Conservation (phyloP, 2,329 filamentous ascomycete genomes). For the Aspergillus brasiliensis region DNA sequence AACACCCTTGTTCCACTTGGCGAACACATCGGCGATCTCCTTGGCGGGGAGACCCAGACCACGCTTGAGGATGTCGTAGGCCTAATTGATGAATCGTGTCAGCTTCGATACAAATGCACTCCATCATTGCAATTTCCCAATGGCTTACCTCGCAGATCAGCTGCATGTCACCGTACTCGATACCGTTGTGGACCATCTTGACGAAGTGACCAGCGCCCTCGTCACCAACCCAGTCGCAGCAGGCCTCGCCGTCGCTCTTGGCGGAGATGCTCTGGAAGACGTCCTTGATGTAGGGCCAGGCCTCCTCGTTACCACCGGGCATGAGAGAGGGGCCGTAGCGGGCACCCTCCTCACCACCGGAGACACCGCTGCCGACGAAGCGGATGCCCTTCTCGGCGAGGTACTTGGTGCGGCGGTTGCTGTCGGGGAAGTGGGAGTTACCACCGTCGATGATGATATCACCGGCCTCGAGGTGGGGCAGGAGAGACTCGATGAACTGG, state of each 20-base stretch:
- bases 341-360: conserved; percentile 98
- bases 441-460: conserved; percentile 99
- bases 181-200: conserved; percentile 99
- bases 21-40: conserved; percentile 93
- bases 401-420: conserved; percentile 94
- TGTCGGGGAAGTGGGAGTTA: conserved; percentile 99
- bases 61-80: conserved; percentile 99
- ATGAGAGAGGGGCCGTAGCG: conserved; percentile 96
- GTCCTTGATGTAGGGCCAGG: conserved; percentile 98
- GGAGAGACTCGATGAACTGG: conserved; percentile 95
- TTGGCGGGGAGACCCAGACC: conserved; percentile 84
- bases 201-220: conserved; percentile 99
- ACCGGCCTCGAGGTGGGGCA: conserved; percentile 77
- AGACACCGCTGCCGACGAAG: conserved; percentile 96
- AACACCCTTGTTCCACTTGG: conserved; percentile 98
- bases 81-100: conserved; percentile 56
- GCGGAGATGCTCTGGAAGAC: conserved; percentile 97
- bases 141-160: conserved; percentile 88
- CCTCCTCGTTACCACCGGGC: conserved; percentile 98
- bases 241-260: conserved; percentile 95
- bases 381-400: conserved; percentile 82
- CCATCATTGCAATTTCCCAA: background rate
- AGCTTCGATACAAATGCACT: background rate
- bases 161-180: conserved; percentile 99
- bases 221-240: conserved; percentile 99